A percentile compares a stretch with the other conserved stretches of the same genome.
These are phyloP conservation scores for Takashimella tepidaria DNA, from an alignment of 1,284 basidiomycete species.

Conservation along the genomic window DNA sequence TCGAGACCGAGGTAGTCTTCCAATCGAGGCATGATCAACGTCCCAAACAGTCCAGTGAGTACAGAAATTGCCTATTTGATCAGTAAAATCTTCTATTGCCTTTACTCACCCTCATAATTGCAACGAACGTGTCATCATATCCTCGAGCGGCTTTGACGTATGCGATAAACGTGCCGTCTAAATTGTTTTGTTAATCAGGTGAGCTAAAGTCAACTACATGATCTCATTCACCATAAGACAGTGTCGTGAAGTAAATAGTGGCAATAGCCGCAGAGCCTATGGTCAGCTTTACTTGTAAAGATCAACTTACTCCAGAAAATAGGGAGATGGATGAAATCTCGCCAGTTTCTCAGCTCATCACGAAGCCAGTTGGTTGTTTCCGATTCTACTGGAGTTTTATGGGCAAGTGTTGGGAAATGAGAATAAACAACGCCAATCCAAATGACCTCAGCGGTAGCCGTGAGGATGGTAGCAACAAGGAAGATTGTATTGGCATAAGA, in stretches of 20 bases:
- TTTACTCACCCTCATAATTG: conserved; percentile 43
- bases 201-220: too few relatives aligned
- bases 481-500: conserved; percentile 38
- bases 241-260: conserved; percentile 51
- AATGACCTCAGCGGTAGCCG: conserved; percentile 34
- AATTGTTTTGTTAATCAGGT: neutral
- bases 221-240: conserved; percentile 47
- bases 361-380: neutral
- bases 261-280: conserved; percentile 42
- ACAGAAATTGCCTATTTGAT: conserved; percentile 43
- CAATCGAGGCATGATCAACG: conserved; percentile 49
- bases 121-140: conserved; percentile 47
- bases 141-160: conserved; percentile 38
- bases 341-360: conserved; percentile 38
- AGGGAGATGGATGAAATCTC: conserved; percentile 46
- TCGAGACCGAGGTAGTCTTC: conserved; percentile 48
- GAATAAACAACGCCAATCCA: conserved; percentile 47
- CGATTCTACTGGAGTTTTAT: neutral
- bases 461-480: conserved; percentile 28
- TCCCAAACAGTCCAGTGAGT: conserved; percentile 50
- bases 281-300: conserved; percentile 4
- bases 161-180: conserved; percentile 40
- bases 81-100: conserved; percentile 2
- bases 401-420: conserved; percentile 34
- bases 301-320: conserved; percentile 46